These are phyloP conservation scores for Galium porrigens DNA, from an alignment of 305 asterid species.

Conservation along the genomic window DNA sequence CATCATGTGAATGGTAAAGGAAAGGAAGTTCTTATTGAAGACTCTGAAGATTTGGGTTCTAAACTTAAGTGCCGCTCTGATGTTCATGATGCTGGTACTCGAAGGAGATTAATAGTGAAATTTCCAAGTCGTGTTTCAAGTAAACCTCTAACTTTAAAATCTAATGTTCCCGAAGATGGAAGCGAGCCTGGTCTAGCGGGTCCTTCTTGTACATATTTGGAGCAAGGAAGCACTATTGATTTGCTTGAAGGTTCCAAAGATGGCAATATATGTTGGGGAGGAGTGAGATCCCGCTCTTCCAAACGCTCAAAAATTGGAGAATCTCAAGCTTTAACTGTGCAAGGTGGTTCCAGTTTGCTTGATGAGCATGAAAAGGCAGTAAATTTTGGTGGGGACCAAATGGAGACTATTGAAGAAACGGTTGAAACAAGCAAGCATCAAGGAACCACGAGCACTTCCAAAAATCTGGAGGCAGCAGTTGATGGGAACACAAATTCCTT, in stretches of 20 bases:
- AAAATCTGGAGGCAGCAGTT: constrained; percentile 25
- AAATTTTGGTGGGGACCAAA: constrained; percentile 27
- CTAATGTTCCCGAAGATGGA: constrained; percentile 19
- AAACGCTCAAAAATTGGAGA: constrained; percentile 61
- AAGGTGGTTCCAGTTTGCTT: constrained; percentile 28
- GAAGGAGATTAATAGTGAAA: constrained; percentile 63
- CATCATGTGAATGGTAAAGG: constrained; percentile 49
- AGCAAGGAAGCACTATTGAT: constrained; percentile 33
- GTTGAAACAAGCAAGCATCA: constrained; percentile 11
- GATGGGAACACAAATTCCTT: constrained; percentile 19
- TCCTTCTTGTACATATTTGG: constrained; percentile 32
- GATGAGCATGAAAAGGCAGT: constrained; percentile 29
- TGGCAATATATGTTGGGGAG: constrained; percentile 78
- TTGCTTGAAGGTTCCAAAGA: constrained; percentile 62
- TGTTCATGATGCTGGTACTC: constrained; percentile 35
- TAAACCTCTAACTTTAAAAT: constrained; percentile 27
- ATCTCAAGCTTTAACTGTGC: constrained; percentile 29
- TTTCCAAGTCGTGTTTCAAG: constrained; percentile 64
- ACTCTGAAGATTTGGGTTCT: constrained; percentile 26
- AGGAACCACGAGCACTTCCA: constrained; percentile 12
- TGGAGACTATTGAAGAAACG: constrained; percentile 25
- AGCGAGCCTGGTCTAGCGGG: constrained; percentile 31
- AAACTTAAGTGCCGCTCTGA: constrained; percentile 32
- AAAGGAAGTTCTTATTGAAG: constrained; percentile 47
- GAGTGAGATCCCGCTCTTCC: constrained; percentile 64